phyloP scores from a whole-genome alignment of 768 basidiomycete genomes.

The Roridomyces roridus region DNA sequence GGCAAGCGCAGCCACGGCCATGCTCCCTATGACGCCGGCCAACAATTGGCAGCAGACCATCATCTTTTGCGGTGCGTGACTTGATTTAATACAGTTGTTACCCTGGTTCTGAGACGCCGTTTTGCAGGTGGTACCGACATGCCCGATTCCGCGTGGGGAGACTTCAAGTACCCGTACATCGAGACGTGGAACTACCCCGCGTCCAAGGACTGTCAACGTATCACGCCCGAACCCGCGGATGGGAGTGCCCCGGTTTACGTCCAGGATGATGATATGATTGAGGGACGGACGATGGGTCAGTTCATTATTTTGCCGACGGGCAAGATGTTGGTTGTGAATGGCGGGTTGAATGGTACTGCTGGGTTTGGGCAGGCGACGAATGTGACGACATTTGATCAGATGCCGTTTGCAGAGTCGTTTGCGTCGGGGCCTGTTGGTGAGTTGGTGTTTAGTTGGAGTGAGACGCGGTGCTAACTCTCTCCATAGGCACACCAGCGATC shows the following conservation, averaged over 20 bases:
- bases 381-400: conserved; percentile 40
- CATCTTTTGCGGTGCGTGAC: conserved; percentile 86
- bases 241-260: conserved; percentile 65
- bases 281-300: conserved; percentile 91
- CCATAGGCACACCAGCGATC: conserved; percentile 66
- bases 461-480: too few species aligned
- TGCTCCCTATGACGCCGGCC: conserved; percentile 90
- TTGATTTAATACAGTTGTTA: neutral
- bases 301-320: conserved; percentile 85
- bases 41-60: conserved; percentile 88
- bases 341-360: conserved; percentile 84
- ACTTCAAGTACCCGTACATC: conserved; percentile 74
- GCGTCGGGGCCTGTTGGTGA: conserved; percentile 75
- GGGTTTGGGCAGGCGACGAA: conserved; percentile 66
- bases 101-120: too few species aligned
- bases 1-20: conserved; percentile 69
- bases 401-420: conserved; percentile 76
- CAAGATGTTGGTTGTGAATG: conserved; percentile 84
- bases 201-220: conserved; percentile 76
- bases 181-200: conserved; percentile 78
- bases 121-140: conserved; percentile 60
- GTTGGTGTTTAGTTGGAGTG: too few species aligned
- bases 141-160: conserved; percentile 73
- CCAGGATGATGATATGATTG: conserved; percentile 77
- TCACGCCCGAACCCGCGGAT: conserved; percentile 85